Conservation (phyloP, 1,139 yeast genomes). For the Candida albicans region DNA sequence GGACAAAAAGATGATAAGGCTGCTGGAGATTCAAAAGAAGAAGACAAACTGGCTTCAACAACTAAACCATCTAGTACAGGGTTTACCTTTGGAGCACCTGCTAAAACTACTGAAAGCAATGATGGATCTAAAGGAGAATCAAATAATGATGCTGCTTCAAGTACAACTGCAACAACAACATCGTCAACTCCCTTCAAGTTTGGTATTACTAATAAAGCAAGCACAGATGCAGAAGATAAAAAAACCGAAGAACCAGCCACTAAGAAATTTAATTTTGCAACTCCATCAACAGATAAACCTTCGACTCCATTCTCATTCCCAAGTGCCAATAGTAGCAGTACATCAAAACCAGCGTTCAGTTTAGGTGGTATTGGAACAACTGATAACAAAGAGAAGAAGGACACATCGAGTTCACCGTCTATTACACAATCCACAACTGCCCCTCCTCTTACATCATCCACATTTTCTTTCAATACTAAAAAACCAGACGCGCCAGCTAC, state of each 20-base stretch:
- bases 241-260: background rate
- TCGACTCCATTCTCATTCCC: slow-evolving; percentile 8
- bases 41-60: too few relatives aligned
- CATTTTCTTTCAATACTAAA: slow-evolving; percentile 4
- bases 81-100: too few relatives aligned
- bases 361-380: background rate
- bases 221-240: background rate
- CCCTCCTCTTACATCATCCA: slow-evolving; percentile 1
- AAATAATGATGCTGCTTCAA: too few relatives aligned
- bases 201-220: too few relatives aligned
- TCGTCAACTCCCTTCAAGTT: too few relatives aligned
- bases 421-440: slow-evolving; percentile 1
- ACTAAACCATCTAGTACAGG: too few relatives aligned
- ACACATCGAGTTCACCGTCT: background rate
- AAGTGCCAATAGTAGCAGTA: background rate
- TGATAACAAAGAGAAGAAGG: background rate
- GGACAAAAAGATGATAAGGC: too few relatives aligned
- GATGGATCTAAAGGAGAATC: too few relatives aligned
- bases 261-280: slow-evolving; percentile 1
- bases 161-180: too few relatives aligned
- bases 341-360: slow-evolving; percentile 2
- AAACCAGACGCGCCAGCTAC: background rate
- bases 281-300: slow-evolving; percentile 2
- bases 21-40: too few relatives aligned
- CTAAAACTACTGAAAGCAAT: too few relatives aligned